Conservation (phyloP, 108 stramenopile genomes). For the Ochromonas danica region DNA sequence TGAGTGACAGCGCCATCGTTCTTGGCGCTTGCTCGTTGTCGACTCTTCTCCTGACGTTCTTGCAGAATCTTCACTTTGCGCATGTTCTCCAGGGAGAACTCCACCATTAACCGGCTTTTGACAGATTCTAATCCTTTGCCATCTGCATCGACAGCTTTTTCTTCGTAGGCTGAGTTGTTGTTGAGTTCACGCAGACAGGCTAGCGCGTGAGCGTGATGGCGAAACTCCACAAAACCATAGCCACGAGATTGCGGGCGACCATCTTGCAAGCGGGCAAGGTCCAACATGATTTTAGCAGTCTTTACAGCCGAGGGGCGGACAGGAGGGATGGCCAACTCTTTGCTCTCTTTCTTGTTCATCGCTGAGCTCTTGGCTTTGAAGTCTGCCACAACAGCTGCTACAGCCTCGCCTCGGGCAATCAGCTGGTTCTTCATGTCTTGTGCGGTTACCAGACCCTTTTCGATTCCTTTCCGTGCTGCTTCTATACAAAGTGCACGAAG, state of each 20-base stretch:
- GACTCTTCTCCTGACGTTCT: too few relatives aligned
- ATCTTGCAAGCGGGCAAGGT: conserved; percentile 61
- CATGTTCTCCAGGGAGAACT: conserved; percentile 57
- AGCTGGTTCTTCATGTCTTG: conserved; percentile 67
- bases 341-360: conserved; percentile 18
- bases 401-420: conserved; percentile 52
- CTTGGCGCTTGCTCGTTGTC: too few relatives aligned
- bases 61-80: too few relatives aligned
- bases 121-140: conserved; percentile 35
- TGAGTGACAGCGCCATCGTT: too few relatives aligned
- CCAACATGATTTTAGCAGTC: conserved; percentile 71
- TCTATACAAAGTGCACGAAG: conserved; percentile 67
- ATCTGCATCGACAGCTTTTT: conserved; percentile 26
- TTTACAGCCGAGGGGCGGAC: conserved; percentile 47
- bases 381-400: not conserved
- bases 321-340: conserved; percentile 38
- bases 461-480: conserved; percentile 70
- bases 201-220: conserved; percentile 87
- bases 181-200: conserved; percentile 90
- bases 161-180: conserved; percentile 80
- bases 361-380: not conserved
- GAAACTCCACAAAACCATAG: conserved; percentile 97
- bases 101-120: conserved; percentile 49
- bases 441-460: conserved; percentile 64
- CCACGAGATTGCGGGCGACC: conserved; percentile 69